phyloP scores from a whole-genome alignment of 2,329 filamentous ascomycete genomes.

The Pestalotiopsis sp. region DNA sequence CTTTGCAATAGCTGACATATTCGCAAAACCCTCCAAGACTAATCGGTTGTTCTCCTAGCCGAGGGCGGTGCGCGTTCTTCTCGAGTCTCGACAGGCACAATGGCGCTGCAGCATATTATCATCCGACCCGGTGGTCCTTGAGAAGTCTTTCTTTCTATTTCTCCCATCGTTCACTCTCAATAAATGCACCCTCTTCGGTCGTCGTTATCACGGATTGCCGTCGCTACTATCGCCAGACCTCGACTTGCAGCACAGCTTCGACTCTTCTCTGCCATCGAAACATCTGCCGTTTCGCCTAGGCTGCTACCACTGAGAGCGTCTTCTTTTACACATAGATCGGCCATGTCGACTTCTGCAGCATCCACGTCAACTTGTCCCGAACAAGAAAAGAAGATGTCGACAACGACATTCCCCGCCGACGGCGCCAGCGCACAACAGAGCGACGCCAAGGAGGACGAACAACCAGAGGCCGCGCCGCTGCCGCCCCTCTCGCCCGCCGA shows the following conservation, averaged over 20 bases:
- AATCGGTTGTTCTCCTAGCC: not conserved
- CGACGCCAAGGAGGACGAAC: constrained; percentile 13
- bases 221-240: not conserved
- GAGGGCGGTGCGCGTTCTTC: not conserved
- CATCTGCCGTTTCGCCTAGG: not conserved
- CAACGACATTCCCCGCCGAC: not conserved
- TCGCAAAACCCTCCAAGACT: not conserved
- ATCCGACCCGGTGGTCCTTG: not conserved
- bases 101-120: not conserved
- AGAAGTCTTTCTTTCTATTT: not conserved
- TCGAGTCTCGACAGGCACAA: not conserved
- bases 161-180: not conserved
- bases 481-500: constrained; percentile 68
- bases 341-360: constrained; percentile 11
- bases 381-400: not conserved
- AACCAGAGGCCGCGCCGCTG: constrained; percentile 38
- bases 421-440: not conserved
- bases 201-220: not conserved
- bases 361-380: not conserved
- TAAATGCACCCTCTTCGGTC: not conserved
- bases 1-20: constrained; percentile 22
- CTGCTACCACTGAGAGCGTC: not conserved
- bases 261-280: not conserved
- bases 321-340: not conserved
- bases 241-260: not conserved